A percentile compares a stretch with the other conserved stretches of the same genome.
Conservation (phyloP, 768 basidiomycete genomes). For the Agrocybe chaxingu region DNA sequence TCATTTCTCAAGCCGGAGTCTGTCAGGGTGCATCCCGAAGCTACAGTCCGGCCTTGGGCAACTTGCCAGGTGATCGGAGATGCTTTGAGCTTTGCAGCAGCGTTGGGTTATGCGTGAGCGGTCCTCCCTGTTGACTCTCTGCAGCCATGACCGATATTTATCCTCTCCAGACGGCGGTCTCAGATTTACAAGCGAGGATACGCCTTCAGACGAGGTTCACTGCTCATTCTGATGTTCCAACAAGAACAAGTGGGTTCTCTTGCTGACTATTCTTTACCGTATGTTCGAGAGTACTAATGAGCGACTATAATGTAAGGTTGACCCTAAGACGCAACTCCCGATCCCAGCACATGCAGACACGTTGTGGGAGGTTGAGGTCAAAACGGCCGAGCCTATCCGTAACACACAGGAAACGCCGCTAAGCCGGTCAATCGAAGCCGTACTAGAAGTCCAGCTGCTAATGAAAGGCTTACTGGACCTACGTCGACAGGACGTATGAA, state of each 20-base stretch:
- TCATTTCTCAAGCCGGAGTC: conserved; percentile 84
- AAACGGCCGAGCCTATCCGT: conserved; percentile 74
- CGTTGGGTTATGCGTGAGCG: conserved; percentile 71
- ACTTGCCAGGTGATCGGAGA: conserved; percentile 77
- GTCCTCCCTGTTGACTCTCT: not conserved
- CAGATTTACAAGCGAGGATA: conserved; percentile 84
- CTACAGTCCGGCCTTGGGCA: conserved; percentile 84
- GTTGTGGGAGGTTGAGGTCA: conserved; percentile 87
- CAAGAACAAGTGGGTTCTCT: conserved; percentile 64
- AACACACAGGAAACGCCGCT: conserved; percentile 78
- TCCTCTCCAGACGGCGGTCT: conserved; percentile 46
- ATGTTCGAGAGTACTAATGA: not conserved
- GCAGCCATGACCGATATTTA: conserved; percentile 6
- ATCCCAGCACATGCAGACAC: conserved; percentile 78
- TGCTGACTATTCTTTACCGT: not conserved
- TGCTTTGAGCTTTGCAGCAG: conserved; percentile 75
- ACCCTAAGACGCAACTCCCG: conserved; percentile 70
- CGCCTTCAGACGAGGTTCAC: conserved; percentile 63
- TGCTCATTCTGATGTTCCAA: conserved; percentile 82
- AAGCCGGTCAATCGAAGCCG: conserved; percentile 65
- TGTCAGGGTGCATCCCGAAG: conserved; percentile 79
- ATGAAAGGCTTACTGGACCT: conserved; percentile 86
- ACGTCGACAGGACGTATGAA: conserved; percentile 65
- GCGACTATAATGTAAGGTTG: conserved; percentile 45
- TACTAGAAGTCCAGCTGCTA: conserved; percentile 75